Base-by-base conservation (phyloP, 2,329 filamentous ascomycete species). In the Cadophora sp. region DNA sequence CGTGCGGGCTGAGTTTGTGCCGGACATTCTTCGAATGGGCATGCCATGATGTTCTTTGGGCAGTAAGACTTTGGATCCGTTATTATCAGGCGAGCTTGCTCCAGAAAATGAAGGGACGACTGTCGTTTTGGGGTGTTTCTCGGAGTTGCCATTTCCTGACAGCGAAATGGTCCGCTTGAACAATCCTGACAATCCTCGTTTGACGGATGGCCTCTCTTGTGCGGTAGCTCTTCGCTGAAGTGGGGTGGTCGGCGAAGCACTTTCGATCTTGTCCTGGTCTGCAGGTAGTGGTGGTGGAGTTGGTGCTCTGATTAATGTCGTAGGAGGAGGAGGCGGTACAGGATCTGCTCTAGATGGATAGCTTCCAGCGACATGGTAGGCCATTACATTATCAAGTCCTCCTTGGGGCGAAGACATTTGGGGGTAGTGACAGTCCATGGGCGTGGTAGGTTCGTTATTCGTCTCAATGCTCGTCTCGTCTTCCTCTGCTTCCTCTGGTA, bases 361-460 rank as follows among this genome's bases (percentile, higher is more conserved):
- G 31, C 31, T 34, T 4, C 31, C 31, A 34, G 31, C 11, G 31
- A 34, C 26, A 19, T n/a, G 22, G 48, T 29, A 22, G 7, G 24
- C 6, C 9, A 22, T 31, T 31, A 31, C 5, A 9, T 24, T 24
- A 29, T 62, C 1, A 11, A 2, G 19, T 19, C 26, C 22, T 71
- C 70, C 34, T 64, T 69, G 53, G 64, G 8, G 48, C 55, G 80
- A 80, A 70, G 88, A 87, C 71, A 87, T 85, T 67, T 84, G 83
- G 58, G 86, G 87, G 74, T 86, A 83, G 69, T 84, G 83, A 73
- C 81, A 81, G 74, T 87, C 89, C 68, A 87, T 84, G 59, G 88
- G 88, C 26, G 88, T 90, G 67, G 87, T 81, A 55, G 88, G 88
- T 72, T 90, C 88, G 79, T 86, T 85, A 65, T 82, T 80, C 27